phyloP scores from a whole-genome alignment of 371 early-diverging fungal species.

The Rhizopus sp. region DNA sequence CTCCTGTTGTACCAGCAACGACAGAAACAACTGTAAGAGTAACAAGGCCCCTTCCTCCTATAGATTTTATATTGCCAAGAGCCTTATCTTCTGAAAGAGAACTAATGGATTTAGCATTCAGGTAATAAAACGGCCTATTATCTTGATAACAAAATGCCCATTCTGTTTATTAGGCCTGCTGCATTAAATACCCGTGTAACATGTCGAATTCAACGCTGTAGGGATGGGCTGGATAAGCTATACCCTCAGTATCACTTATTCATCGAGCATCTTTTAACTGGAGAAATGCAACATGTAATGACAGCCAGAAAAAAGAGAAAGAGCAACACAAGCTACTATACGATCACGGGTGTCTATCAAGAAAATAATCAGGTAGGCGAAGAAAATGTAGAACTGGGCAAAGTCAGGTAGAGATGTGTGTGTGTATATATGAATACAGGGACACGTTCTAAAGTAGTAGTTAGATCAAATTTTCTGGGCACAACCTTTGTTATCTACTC shows the following conservation, averaged over 20 bases:
- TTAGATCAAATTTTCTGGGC: conserved; percentile 84
- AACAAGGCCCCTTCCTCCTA: conserved; percentile 40
- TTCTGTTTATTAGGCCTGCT: conserved; percentile 58
- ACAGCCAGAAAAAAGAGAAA: conserved; percentile 74
- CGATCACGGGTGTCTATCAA: conserved; percentile 55
- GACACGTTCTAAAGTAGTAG: conserved; percentile 8
- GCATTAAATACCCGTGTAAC: conserved; percentile 73
- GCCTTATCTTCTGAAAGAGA: conserved; percentile 29
- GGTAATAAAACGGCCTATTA: conserved; percentile 21
- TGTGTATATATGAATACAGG: neutral
- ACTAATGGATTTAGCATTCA: conserved; percentile 38
- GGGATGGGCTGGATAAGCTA: conserved; percentile 70
- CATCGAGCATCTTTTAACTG: conserved; percentile 65
- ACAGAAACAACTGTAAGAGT: conserved; percentile 37
- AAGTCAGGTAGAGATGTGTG: conserved; percentile 52
- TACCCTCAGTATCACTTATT: conserved; percentile 76
- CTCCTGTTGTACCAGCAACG: conserved; percentile 18
- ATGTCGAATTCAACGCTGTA: conserved; percentile 75
- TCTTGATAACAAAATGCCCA: conserved; percentile 8
- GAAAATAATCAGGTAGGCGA: conserved; percentile 20
- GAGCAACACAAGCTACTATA: conserved; percentile 71
- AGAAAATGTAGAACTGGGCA: conserved; percentile 48
- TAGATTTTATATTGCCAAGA: conserved; percentile 36
- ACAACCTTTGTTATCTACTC: conserved; percentile 82
- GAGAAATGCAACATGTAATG: conserved; percentile 53